phyloP scores from a whole-genome alignment of 495 filamentous ascomycete species.

The Aspergillus sparsus region DNA sequence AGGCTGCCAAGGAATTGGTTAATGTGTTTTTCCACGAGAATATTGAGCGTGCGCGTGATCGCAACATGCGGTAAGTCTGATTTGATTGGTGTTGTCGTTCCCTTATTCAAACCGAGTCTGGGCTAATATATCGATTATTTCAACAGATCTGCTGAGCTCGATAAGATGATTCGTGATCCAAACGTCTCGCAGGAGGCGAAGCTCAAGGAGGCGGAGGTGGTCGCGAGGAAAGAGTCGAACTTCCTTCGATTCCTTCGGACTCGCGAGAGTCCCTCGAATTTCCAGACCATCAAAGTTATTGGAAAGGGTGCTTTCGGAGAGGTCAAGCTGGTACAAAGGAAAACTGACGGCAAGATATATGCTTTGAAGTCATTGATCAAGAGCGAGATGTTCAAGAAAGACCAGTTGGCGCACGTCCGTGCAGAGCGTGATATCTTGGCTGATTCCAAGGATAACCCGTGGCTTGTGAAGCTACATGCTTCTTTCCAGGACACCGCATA shows the following conservation, averaged over 20 bases:
- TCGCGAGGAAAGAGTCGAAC: slow-evolving; percentile 79
- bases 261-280: slow-evolving; percentile 88
- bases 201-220: slow-evolving; percentile 72
- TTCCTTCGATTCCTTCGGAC: slow-evolving; percentile 94
- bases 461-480: slow-evolving; percentile 97
- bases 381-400: slow-evolving; percentile 99
- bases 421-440: slow-evolving; percentile 97
- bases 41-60: slow-evolving; percentile 85
- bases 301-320: slow-evolving; percentile 99
- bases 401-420: slow-evolving; percentile 97
- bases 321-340: slow-evolving; percentile 93
- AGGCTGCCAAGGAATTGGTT: slow-evolving; percentile 62
- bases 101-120: slow-evolving; percentile 9
- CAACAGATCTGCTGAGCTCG: slow-evolving; percentile 81
- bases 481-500: slow-evolving; percentile 96
- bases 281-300: slow-evolving; percentile 93
- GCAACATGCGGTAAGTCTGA: slow-evolving; percentile 76
- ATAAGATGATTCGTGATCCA: slow-evolving; percentile 74
- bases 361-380: slow-evolving; percentile 98
- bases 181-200: slow-evolving; percentile 72
- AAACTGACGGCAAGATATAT: slow-evolving; percentile 95
- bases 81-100: background rate
- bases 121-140: slow-evolving; percentile 4
- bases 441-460: slow-evolving; percentile 93
- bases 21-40: slow-evolving; percentile 95